A percentile compares a stretch with the other conserved stretches of the same genome.
These are phyloP conservation scores for Pseudotulostoma volvatum DNA, from an alignment of 495 filamentous ascomycete species.

Conservation along the genomic window DNA sequence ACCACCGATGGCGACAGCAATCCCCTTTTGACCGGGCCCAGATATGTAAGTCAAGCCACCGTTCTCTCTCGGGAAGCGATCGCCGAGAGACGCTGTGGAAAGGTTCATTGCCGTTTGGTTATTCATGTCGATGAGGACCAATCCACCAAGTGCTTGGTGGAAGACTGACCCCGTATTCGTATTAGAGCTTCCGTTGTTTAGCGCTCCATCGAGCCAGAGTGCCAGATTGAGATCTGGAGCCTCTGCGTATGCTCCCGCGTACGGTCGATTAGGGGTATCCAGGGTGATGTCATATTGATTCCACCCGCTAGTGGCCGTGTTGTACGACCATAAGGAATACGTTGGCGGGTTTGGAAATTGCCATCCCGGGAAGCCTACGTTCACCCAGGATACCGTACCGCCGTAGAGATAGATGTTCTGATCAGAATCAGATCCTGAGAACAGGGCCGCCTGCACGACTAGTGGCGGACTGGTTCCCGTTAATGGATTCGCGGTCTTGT, in stretches of 20 bases:
- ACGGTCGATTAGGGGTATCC: conserved; percentile 15
- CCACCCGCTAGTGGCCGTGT: conserved; percentile 13
- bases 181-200: conserved; percentile 19
- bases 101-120: conserved; percentile 19
- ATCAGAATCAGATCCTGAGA: conserved; percentile 11
- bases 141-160: conserved; percentile 16
- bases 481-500: conserved; percentile 14
- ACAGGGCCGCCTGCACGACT: conserved; percentile 20
- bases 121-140: conserved; percentile 20
- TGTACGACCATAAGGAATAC: conserved; percentile 16
- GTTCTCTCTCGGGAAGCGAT: conserved; percentile 12
- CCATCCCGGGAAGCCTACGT: conserved; percentile 19
- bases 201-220: conserved; percentile 27
- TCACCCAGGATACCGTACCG: conserved; percentile 17
- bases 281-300: conserved; percentile 18
- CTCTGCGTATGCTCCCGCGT: conserved; percentile 20
- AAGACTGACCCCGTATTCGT: background rate
- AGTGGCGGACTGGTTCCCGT: conserved; percentile 14
- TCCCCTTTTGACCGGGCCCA: conserved; percentile 17
- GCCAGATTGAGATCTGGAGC: conserved; percentile 18
- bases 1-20: conserved; percentile 24
- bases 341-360: conserved; percentile 8
- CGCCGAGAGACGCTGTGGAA: conserved; percentile 14
- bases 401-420: conserved; percentile 19
- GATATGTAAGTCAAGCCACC: conserved; percentile 18